Base-by-base conservation (phyloP, 352 stramenopile genomes). In the Hyaloperonospora arabidopsidis region DNA sequence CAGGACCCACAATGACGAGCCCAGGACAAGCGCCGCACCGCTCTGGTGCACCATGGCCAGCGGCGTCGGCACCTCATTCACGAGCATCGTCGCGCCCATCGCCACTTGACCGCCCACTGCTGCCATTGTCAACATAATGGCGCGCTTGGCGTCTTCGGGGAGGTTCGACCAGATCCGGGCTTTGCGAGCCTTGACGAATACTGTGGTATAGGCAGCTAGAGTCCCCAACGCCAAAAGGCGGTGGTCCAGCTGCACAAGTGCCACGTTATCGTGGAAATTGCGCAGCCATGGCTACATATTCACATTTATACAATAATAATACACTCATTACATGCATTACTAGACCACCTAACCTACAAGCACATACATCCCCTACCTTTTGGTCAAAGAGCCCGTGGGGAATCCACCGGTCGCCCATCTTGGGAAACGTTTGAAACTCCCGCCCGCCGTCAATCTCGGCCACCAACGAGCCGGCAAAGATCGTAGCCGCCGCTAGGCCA, bases 211-310 rank as follows among this genome's bases (percentile, higher is more conserved):
- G 14, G 68, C 70, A 4, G 57, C 72, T 12, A 93, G 59, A 10
- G 94, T 98, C 6, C 65, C 64, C 15, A 96, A 72, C 5, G 95
- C 96, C 21, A 99, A 68, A 4, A 97, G 43, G 32, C 96, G 84
- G 66, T 99, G 95, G 66, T 98, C 92, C 35, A 97, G 89, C 67
- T 98, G 95, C 43, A 99, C 96, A 2, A 90, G 94, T 10, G 93
- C 95, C 19, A 94, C 95, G 61, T 98, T 98, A 54, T 98, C 94
- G 57, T 97, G 92, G 28, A 98, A 83, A 57, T 98, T 98, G 54
- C 84, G 76, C 59, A 85, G 82, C 59, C 48, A 63, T 0, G 56
- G 56, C 56, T 63, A 43, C n/a, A 47, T 25, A 21, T 15, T 15
- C 44, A 46, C 14, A n/a, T 14, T 12, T 8, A 39, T 0, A 39